Base-by-base conservation (phyloP, 2,329 filamentous ascomycete species). In the Neophaeococcomyces aloes region DNA sequence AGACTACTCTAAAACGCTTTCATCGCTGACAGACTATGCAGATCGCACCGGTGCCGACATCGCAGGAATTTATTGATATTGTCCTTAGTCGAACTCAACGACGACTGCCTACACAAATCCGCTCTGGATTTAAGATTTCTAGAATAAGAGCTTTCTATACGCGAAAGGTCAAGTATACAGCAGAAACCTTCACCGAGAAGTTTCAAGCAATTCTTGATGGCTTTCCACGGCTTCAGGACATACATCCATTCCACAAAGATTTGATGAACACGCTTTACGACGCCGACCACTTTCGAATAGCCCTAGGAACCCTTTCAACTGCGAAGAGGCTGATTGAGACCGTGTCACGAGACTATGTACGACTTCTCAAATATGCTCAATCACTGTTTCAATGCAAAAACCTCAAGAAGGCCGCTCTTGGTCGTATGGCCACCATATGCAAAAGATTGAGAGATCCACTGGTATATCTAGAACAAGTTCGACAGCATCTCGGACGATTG, bases 341-440 rank as follows among this genome's bases (percentile, higher is more conserved):
- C 43, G 91, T 98, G 51, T 83, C 86, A 48, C 79, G 91, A 61
- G 91, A 98, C 65, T 98, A 98, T 61, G 87, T 98, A 50, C 86
- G 91, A 53, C 77, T 98, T 35, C 77, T 94, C 64, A 93, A 94
- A 74, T 96, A 98, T 69, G 88, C 86, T 44, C 88, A 94, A 71
- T 93, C 81, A 59, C 76, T 98, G 52, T 98, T 89, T 72, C 91
- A 98, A 71, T 96, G 89, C 77, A 98, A 98, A 71, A 88, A 96
- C 72, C 79, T 98, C 59, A 98, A 98, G 79, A 78, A 85, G 52
- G 91, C 93, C 40, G 93, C 84, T 7, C 78, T 98, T 42, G 91
- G 91, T 72, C 87, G 91, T 61, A 96, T 98, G 91, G 91, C 89
- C 52, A 98, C 91, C 14, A 86, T 98, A 58, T 86, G 86, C 69